These are phyloP conservation scores for Eimeria necatrix DNA, from an alignment of 169 alveolate species.

Conservation along the genomic window DNA sequence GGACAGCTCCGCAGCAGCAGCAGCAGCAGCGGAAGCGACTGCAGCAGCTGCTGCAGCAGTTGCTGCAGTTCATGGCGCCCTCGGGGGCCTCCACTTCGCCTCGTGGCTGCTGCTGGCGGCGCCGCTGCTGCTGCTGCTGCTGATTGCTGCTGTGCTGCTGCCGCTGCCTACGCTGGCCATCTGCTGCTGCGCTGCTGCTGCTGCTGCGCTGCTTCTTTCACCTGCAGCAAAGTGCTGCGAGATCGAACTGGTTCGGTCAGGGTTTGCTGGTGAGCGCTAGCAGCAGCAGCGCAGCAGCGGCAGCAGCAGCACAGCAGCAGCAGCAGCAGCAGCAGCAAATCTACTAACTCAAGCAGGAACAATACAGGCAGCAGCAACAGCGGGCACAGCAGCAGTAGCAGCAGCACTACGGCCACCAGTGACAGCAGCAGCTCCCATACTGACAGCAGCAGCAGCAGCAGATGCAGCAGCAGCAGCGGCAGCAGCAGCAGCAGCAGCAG, in stretches of 20 bases:
- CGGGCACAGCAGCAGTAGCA: background rate
- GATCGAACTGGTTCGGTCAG: background rate
- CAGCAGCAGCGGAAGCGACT: background rate
- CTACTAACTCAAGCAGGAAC: too few species aligned
- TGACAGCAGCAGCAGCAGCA: background rate
- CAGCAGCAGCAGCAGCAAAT: too few species aligned
- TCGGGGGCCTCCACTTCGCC: conserved; percentile 13
- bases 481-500: background rate
- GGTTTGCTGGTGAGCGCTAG: background rate
- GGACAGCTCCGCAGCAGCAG: background rate
- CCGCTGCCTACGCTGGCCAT: background rate
- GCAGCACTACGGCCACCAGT: background rate
- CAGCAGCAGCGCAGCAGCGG: background rate
- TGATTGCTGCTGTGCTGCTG: conserved; percentile 40
- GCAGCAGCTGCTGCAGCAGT: background rate
- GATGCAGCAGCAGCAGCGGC: background rate
- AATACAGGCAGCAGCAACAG: background rate
- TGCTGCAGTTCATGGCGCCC: background rate
- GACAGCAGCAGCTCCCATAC: too few species aligned
- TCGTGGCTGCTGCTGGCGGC: conserved; percentile 35
- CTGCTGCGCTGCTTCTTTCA: background rate
- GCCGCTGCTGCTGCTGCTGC: conserved; percentile 71
- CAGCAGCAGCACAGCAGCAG: too few species aligned
- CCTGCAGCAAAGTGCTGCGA: conserved; percentile 18
- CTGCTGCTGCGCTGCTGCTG: conserved; percentile 41